These are phyloP conservation scores for Lipomyces lipofer DNA, from an alignment of 805 yeast genomes.

Conservation along the genomic window DNA sequence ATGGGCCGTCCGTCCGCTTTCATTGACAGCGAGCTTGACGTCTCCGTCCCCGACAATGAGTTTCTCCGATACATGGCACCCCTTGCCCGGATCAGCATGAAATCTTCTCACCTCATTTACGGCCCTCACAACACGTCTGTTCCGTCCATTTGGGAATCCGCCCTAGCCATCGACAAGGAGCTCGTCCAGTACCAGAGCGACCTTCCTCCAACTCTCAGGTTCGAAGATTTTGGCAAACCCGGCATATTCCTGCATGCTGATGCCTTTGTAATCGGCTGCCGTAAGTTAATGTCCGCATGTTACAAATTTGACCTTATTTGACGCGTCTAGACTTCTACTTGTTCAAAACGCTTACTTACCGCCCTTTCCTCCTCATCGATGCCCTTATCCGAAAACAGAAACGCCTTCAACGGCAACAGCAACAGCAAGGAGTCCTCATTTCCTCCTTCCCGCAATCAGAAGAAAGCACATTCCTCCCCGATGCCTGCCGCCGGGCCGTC, in stretches of 20 bases:
- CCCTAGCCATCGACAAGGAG: constrained; percentile 19
- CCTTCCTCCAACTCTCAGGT: constrained; percentile 19
- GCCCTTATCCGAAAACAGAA: constrained; percentile 18
- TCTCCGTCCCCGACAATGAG: constrained; percentile 20
- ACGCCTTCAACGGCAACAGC: constrained; percentile 4
- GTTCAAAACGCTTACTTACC: constrained; percentile 28
- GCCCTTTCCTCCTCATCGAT: constrained; percentile 28
- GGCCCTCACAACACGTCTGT: constrained; percentile 21
- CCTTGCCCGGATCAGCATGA: constrained; percentile 20
- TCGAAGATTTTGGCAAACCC: constrained; percentile 29
- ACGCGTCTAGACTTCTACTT: constrained; percentile 15
- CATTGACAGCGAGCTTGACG: constrained; percentile 20
- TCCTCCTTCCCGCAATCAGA: constrained; percentile 19
- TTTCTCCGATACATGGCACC: constrained; percentile 28
- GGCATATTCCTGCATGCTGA: constrained; percentile 25
- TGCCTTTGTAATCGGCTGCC: constrained; percentile 28
- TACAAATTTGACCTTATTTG: background rate
- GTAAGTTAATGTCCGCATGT: constrained; percentile 8
- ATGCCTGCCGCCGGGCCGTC: constrained; percentile 30
- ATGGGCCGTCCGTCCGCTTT: constrained; percentile 29
- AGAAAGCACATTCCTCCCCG: constrained; percentile 22
- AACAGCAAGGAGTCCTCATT: constrained; percentile 3
- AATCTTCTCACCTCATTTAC: constrained; percentile 21
- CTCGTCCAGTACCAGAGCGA: constrained; percentile 8
- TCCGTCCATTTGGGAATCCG: constrained; percentile 23